phyloP scores from a whole-genome alignment of 176 grass and related monocot species.

The Cenchrus purpureus region DNA sequence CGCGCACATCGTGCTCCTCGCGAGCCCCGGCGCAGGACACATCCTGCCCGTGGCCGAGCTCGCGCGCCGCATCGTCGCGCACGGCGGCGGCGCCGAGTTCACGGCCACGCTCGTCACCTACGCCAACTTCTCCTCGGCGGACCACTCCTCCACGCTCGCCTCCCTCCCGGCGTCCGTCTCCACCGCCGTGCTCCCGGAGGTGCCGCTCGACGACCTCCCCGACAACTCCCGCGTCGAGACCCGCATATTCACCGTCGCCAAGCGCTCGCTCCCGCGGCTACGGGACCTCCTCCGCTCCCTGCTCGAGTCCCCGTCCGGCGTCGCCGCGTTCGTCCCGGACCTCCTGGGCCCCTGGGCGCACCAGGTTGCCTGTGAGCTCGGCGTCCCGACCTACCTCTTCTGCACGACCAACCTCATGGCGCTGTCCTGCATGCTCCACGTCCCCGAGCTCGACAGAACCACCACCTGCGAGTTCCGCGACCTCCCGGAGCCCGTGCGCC shows the following conservation, averaged over 20 bases:
- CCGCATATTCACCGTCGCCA: constrained; percentile 23
- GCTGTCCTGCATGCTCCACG: constrained; percentile 30
- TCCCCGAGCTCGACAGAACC: constrained; percentile 34
- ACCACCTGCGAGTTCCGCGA: constrained; percentile 37
- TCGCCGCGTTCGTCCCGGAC: constrained; percentile 54
- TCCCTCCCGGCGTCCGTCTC: constrained; percentile 47
- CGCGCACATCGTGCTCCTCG: constrained; percentile 53
- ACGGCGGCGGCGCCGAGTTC: constrained; percentile 24
- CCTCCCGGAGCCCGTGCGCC: constrained; percentile 37
- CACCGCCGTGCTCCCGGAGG: constrained; percentile 44
- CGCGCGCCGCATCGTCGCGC: constrained; percentile 33
- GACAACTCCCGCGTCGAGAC: constrained; percentile 31
- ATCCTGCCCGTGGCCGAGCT: constrained; percentile 53
- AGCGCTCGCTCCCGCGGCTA: constrained; percentile 31
- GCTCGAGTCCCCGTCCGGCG: background rate
- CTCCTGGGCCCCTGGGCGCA: constrained; percentile 19
- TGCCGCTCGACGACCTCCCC: constrained; percentile 59
- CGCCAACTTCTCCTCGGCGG: constrained; percentile 48
- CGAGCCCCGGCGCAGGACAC: constrained; percentile 60
- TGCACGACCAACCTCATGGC: constrained; percentile 30
- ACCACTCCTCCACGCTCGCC: constrained; percentile 21
- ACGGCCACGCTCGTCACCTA: constrained; percentile 55
- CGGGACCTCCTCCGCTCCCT: constrained; percentile 37
- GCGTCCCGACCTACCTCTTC: constrained; percentile 38
- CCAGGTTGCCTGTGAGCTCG: background rate